Evolutionary conservation across 306 rosid species (phyloP).

Genomic region (Astragalus membranaceus): DNA sequence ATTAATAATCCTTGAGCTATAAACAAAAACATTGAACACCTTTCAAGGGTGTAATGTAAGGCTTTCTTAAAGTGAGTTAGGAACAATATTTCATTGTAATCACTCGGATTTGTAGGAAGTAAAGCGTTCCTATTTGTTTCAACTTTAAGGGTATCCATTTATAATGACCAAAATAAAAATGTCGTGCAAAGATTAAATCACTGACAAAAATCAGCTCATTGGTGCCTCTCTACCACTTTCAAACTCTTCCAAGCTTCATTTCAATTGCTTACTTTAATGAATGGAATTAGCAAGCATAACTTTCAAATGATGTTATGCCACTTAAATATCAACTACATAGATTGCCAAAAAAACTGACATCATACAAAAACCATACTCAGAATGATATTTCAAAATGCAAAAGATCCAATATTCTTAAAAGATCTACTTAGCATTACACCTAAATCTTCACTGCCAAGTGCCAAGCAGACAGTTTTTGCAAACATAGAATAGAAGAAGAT

Average conservation of each 20-base stretch:
- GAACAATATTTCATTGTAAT: not conserved
- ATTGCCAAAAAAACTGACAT: not conserved
- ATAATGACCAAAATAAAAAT: slow-evolving; percentile 2
- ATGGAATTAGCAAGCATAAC: slow-evolving; percentile 7
- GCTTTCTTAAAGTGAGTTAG: not conserved
- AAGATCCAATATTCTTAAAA: not conserved
- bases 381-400: not conserved
- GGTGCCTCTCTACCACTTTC: not conserved
- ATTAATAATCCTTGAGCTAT: not conserved
- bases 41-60: not conserved
- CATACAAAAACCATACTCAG: not conserved
- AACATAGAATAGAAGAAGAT: not conserved
- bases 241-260: slow-evolving; percentile 12
- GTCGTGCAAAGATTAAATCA: slow-evolving; percentile 4
- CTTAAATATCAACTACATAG: not conserved
- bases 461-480: not conserved
- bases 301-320: slow-evolving; percentile 5
- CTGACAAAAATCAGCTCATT: not conserved
- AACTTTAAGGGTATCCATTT: not conserved
- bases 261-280: not conserved
- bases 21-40: not conserved
- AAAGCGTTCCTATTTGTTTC: not conserved
- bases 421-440: not conserved
- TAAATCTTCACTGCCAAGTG: slow-evolving; percentile 1
- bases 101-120: not conserved